phyloP scores from a whole-genome alignment of 148 eudicot genomes.

The Persicaria maculosa region DNA sequence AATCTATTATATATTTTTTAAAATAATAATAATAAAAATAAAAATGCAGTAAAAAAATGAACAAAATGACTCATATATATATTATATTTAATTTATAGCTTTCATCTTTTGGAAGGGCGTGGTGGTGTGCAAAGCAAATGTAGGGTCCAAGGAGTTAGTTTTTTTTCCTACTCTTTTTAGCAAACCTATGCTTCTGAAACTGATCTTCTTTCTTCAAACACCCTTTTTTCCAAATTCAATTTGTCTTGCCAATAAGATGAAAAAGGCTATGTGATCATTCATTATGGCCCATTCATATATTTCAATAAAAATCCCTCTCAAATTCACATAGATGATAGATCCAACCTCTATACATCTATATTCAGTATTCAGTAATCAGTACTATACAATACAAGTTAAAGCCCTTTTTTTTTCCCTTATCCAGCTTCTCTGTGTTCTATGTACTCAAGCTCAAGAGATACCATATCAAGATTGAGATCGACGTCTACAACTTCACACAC shows the following conservation, averaged over 20 bases:
- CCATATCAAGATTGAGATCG: not conserved
- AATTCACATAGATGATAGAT: not conserved
- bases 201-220: slow-evolving; percentile 7
- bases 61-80: not conserved
- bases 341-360: not conserved
- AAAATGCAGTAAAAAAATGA: not conserved
- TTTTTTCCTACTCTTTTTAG: not conserved
- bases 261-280: slow-evolving; percentile 10
- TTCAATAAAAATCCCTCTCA: not conserved
- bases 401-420: not conserved
- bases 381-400: not conserved
- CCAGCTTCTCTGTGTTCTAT: not conserved
- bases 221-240: slow-evolving; percentile 2
- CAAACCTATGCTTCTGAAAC: slow-evolving; percentile 8
- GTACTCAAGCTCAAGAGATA: not conserved
- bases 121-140: slow-evolving; percentile 7
- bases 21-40: not conserved
- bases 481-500: too few species aligned
- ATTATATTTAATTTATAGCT: not conserved
- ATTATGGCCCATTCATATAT: not conserved
- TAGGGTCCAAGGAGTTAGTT: not conserved
- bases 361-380: not conserved
- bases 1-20: not conserved
- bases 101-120: not conserved
- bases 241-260: slow-evolving; percentile 12